A percentile compares a stretch with the other conserved stretches of the same genome.
Conservation (phyloP, 768 basidiomycete genomes). For the Cystobasidium tubakii region DNA sequence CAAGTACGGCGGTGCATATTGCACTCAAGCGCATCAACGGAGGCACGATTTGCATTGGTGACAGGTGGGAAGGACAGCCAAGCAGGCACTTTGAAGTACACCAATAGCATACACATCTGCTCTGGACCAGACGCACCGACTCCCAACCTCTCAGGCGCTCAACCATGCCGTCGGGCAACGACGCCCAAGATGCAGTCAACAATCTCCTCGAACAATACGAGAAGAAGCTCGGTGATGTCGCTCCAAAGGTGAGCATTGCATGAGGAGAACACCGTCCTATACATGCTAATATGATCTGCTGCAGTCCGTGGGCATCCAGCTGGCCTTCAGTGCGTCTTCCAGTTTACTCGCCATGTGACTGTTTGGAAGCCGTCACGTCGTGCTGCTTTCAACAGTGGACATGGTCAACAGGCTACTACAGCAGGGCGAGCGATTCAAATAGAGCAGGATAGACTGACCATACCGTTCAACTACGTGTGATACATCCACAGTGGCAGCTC, state of each 20-base stretch:
- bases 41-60: background rate
- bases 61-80: background rate
- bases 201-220: constrained; percentile 28
- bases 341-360: background rate
- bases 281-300: background rate
- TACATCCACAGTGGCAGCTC: constrained; percentile 1
- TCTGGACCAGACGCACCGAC: background rate
- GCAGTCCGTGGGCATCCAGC: constrained; percentile 24
- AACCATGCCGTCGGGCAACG: constrained; percentile 16
- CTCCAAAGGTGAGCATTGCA: constrained; percentile 18
- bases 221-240: constrained; percentile 17
- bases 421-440: background rate
- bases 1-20: background rate
- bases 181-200: constrained; percentile 28
- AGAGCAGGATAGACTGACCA: background rate
- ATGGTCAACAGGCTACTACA: background rate
- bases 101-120: background rate
- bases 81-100: background rate
- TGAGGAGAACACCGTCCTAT: background rate
- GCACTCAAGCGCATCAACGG: background rate
- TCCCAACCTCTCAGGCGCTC: background rate
- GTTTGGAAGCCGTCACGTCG: background rate
- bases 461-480: background rate
- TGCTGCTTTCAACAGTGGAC: background rate
- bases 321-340: constrained; percentile 1